A percentile compares a stretch with the other conserved stretches of the same genome.
Conservation (phyloP, 768 basidiomycete genomes). For the Cubamyces lactineus region DNA sequence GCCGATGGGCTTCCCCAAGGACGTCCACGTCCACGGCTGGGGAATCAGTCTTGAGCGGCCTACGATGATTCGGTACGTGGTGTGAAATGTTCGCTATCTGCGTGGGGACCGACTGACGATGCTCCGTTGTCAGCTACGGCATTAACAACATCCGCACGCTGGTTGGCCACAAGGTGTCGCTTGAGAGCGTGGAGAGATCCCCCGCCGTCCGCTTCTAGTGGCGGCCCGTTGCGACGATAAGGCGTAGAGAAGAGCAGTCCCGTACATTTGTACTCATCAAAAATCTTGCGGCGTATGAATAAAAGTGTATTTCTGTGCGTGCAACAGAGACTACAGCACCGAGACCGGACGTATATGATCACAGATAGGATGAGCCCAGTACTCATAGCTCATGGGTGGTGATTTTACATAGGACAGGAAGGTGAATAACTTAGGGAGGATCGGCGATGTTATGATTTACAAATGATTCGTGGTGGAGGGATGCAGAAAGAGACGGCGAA, state of each 20-base stretch:
- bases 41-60: conserved; percentile 93
- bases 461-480: background rate
- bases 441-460: background rate
- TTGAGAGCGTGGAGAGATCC: conserved; percentile 86
- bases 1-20: conserved; percentile 97
- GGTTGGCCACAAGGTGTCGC: conserved; percentile 95
- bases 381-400: background rate
- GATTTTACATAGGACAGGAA: background rate
- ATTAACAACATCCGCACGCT: conserved; percentile 97
- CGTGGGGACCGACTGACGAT: background rate
- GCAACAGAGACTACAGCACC: conserved; percentile 1
- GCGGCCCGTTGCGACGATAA: background rate
- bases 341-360: background rate
- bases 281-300: conserved; percentile 2
- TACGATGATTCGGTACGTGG: conserved; percentile 93
- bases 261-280: conserved; percentile 9
- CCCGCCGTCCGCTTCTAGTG: conserved; percentile 87
- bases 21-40: conserved; percentile 97
- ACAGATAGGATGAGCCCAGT: background rate
- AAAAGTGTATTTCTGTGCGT: conserved; percentile 12
- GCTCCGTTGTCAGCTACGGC: conserved; percentile 66
- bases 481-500: background rate
- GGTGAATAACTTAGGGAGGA: background rate
- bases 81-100: background rate
- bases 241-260: conserved; percentile 3